Conservation (phyloP, 2,329 filamentous ascomycete species). For the Dothiorella sarmentorum region DNA sequence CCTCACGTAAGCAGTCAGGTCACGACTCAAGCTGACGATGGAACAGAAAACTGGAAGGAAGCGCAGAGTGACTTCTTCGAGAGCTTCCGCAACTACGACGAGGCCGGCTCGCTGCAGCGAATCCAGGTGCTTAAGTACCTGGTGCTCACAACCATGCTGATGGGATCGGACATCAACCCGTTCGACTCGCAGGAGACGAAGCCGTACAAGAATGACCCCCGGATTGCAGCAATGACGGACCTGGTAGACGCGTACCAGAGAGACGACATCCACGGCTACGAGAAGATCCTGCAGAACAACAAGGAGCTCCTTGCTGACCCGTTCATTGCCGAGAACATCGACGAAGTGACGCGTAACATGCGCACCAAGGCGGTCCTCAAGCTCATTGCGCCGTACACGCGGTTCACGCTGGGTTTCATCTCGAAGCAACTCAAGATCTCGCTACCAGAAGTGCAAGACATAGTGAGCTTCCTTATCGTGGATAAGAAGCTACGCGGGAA, state of each 20-base stretch:
- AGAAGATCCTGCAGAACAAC: constrained; percentile 81
- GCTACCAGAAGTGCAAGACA: constrained; percentile 84
- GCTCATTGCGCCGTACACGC: constrained; percentile 89
- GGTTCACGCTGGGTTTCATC: constrained; percentile 85
- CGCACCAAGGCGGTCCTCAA: constrained; percentile 92
- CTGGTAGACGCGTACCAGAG: constrained; percentile 94
- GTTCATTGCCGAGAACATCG: constrained; percentile 98
- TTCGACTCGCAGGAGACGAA: constrained; percentile 99
- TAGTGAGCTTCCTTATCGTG: constrained; percentile 89
- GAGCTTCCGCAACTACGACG: constrained; percentile 97
- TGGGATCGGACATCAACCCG: constrained; percentile 97
- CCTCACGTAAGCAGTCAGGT: constrained; percentile 22
- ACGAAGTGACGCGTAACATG: constrained; percentile 97
- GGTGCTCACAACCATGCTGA: constrained; percentile 94
- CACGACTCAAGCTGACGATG: constrained; percentile 22
- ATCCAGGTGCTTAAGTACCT: constrained; percentile 98
- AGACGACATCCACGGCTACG: constrained; percentile 90
- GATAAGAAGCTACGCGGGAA: constrained; percentile 82
- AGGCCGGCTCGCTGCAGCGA: constrained; percentile 90
- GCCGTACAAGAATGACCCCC: constrained; percentile 92
- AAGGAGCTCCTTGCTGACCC: constrained; percentile 85
- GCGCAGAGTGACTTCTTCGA: constrained; percentile 98
- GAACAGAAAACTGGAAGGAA: constrained; percentile 87
- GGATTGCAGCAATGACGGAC: constrained; percentile 95
- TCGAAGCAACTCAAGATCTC: constrained; percentile 84